Conservation (phyloP, 345 rosid species). For the Brassica cretica region DNA sequence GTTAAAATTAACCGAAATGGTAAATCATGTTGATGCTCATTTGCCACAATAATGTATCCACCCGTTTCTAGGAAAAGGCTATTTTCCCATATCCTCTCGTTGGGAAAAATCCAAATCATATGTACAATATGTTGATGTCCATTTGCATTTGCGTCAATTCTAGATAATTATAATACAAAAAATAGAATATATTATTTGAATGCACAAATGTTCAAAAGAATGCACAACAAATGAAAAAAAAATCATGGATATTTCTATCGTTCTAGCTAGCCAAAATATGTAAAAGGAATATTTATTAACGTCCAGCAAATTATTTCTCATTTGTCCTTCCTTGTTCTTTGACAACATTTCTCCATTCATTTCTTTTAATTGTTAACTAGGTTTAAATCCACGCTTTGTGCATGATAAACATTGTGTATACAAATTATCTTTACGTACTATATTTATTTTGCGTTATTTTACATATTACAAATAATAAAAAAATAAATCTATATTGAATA, state of each 20-base stretch:
- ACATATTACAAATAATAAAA: too few relatives aligned
- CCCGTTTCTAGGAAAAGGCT: not conserved
- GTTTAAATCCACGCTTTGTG: too few relatives aligned
- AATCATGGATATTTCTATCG: not conserved
- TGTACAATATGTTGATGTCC: not conserved
- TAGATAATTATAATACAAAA: not conserved
- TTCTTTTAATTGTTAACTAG: too few relatives aligned
- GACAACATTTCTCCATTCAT: not conserved
- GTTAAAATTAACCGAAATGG: slow-evolving; percentile 15
- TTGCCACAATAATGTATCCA: slow-evolving; percentile 1
- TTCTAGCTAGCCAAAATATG: not conserved
- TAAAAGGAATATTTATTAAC: not conserved
- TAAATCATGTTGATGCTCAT: slow-evolving; percentile 25
- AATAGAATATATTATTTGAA: not conserved
- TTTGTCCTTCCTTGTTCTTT: not conserved
- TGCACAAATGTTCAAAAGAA: not conserved
- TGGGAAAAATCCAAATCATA: slow-evolving; percentile 4
- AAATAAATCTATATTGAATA: too few relatives aligned
- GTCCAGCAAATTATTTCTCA: not conserved
- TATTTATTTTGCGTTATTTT: too few relatives aligned
- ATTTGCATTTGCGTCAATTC: slow-evolving; percentile 7
- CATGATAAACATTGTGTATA: too few relatives aligned
- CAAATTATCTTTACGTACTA: too few relatives aligned
- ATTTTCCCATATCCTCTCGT: not conserved
- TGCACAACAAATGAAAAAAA: not conserved